phyloP scores from a whole-genome alignment of 176 grass and related monocot species.

The Triticum aestivum region DNA sequence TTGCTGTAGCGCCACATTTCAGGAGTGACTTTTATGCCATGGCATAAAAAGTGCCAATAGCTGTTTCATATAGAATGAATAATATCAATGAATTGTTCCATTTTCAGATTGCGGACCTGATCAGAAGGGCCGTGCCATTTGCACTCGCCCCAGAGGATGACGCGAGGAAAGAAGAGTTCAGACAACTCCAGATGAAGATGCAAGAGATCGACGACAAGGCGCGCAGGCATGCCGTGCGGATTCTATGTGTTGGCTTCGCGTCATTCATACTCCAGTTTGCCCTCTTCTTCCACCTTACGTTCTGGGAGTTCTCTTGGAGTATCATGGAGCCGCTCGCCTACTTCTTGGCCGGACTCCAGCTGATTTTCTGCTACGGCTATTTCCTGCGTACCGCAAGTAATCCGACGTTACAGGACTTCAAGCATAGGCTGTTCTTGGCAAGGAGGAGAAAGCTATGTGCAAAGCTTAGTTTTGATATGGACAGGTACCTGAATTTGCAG shows the following conservation, averaged over 20 bases:
- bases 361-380: constrained; percentile 52
- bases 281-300: constrained; percentile 55
- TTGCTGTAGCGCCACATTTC: neutral
- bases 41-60: neutral
- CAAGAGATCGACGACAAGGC: constrained; percentile 53
- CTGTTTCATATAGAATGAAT: too few species aligned
- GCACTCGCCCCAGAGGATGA: constrained; percentile 35
- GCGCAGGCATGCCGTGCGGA: constrained; percentile 47
- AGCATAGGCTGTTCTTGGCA: constrained; percentile 45
- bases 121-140: constrained; percentile 56
- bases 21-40: neutral
- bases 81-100: neutral
- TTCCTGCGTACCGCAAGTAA: constrained; percentile 63
- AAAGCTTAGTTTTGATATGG: constrained; percentile 41
- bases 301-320: constrained; percentile 62
- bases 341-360: constrained; percentile 33
- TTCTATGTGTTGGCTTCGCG: constrained; percentile 52
- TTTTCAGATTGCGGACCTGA: constrained; percentile 44
- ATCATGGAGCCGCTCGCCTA: constrained; percentile 50
- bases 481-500: constrained; percentile 52
- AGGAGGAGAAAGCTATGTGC: constrained; percentile 42
- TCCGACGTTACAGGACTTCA: constrained; percentile 50
- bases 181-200: constrained; percentile 50
- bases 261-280: constrained; percentile 33
- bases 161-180: constrained; percentile 41